Evolutionary conservation across 179 eudicot genomes (phyloP).

Genomic region (Silene noctiflora): DNA sequence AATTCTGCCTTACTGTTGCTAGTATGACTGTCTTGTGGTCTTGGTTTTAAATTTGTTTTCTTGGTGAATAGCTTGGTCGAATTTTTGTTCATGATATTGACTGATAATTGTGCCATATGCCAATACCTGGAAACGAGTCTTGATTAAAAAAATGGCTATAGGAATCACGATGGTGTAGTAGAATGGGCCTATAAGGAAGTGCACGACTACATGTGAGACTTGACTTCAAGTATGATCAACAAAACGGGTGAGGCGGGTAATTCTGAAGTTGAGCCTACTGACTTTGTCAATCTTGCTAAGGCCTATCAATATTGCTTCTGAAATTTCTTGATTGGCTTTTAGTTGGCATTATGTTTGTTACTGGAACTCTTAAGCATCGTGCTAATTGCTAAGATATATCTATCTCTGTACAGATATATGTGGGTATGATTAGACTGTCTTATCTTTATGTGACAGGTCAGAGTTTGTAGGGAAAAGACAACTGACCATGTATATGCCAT

Average conservation of each 20-base stretch:
- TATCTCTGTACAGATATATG: neutral
- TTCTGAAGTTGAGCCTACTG: no score
- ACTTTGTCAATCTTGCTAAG: no score
- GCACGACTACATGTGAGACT: no score
- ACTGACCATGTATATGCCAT: constrained; percentile 83
- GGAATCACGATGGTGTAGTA: no score
- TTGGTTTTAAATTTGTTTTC: neutral
- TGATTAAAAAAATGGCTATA: neutral
- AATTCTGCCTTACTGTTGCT: neutral
- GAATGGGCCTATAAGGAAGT: no score
- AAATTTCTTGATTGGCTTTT: no score
- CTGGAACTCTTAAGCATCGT: neutral
- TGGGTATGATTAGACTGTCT: constrained; percentile 1
- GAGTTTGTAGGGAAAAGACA: constrained; percentile 79
- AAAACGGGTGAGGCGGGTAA: no score
- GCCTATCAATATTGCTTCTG: no score
- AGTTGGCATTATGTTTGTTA: no score
- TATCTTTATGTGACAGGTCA: constrained; percentile 50
- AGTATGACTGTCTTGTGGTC: neutral
- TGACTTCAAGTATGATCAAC: no score
- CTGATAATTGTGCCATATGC: no score
- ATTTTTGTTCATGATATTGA: neutral
- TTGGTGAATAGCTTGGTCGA: neutral
- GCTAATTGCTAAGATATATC: neutral
- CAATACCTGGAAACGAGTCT: neutral